Conservation (phyloP, 2,329 filamentous ascomycete genomes). For the Colletotrichum filicis region DNA sequence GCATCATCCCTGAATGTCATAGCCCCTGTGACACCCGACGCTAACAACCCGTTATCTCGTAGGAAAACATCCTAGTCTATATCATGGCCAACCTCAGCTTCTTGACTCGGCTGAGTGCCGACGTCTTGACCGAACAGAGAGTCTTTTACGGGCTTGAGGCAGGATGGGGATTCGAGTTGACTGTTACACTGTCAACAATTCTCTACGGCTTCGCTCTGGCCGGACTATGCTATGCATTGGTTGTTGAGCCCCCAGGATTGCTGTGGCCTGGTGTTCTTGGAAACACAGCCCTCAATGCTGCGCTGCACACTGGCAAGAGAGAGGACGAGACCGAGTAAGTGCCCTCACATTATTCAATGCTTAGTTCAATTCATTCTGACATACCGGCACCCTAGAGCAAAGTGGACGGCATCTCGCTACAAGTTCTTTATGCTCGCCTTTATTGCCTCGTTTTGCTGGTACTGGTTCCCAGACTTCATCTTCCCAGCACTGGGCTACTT, state of each 20-base stretch:
- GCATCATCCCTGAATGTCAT: conserved; percentile 27
- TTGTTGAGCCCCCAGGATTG: conserved; percentile 58
- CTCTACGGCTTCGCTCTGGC: conserved; percentile 61
- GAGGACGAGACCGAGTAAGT: conserved; percentile 29
- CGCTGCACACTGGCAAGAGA: conserved; percentile 51
- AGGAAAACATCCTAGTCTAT: conserved; percentile 53
- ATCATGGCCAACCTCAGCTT: conserved; percentile 58
- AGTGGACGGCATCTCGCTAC: conserved; percentile 49
- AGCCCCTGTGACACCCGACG: background rate
- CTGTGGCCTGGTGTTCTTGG: conserved; percentile 65
- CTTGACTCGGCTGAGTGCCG: conserved; percentile 48
- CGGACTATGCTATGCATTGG: conserved; percentile 54
- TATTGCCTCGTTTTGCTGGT: conserved; percentile 53
- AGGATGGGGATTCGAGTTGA: conserved; percentile 56
- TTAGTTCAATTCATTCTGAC: conserved; percentile 1
- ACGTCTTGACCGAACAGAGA: conserved; percentile 47
- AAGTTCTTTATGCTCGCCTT: conserved; percentile 47
- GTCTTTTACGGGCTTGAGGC: conserved; percentile 56
- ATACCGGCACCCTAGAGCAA: background rate
- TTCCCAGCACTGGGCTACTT: conserved; percentile 57
- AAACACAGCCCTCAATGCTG: conserved; percentile 56
- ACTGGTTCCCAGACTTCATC: conserved; percentile 61
- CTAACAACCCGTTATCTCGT: background rate
- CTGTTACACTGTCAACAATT: conserved; percentile 53
- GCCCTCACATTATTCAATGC: too few relatives aligned